Evolutionary conservation across 169 alveolate genomes (phyloP).

Genomic region (Cryptosporidium xiaoi): DNA sequence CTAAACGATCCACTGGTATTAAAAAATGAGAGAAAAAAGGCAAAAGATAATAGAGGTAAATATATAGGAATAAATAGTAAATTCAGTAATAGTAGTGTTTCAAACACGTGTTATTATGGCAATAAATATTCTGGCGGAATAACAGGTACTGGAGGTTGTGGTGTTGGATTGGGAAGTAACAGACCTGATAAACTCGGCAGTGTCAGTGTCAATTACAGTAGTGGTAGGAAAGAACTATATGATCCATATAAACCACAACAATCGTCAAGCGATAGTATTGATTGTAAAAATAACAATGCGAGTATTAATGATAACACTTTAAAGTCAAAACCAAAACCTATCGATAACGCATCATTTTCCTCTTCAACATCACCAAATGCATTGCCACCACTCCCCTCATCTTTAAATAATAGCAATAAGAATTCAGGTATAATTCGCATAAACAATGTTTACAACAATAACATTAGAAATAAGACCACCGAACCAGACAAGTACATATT

Average conservation of each 20-base stretch:
- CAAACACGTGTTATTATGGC: not conserved
- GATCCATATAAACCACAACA: conserved; percentile 37
- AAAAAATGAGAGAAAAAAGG: conserved; percentile 82
- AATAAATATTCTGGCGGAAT: no score
- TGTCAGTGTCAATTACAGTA: not conserved
- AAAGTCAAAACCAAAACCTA: not conserved
- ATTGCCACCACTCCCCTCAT: not conserved
- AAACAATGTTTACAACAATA: not conserved
- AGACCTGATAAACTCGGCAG: not conserved
- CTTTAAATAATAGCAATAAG: not conserved
- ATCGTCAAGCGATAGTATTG: not conserved
- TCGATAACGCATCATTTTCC: not conserved
- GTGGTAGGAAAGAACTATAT: not conserved
- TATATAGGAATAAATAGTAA: conserved; percentile 78
- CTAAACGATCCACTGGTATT: conserved; percentile 78
- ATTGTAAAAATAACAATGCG: not conserved
- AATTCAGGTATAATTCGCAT: not conserved
- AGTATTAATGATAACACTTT: not conserved
- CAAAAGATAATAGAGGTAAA: conserved; percentile 80
- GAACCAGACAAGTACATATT: conserved; percentile 19
- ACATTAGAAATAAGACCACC: not conserved
- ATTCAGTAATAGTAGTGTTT: conserved; percentile 11
- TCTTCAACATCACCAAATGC: not conserved
- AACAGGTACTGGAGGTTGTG: no score
- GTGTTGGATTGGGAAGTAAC: no score